These are phyloP conservation scores for Irpex rosettiformis DNA, from an alignment of 1,284 basidiomycete species.

Conservation along the genomic window DNA sequence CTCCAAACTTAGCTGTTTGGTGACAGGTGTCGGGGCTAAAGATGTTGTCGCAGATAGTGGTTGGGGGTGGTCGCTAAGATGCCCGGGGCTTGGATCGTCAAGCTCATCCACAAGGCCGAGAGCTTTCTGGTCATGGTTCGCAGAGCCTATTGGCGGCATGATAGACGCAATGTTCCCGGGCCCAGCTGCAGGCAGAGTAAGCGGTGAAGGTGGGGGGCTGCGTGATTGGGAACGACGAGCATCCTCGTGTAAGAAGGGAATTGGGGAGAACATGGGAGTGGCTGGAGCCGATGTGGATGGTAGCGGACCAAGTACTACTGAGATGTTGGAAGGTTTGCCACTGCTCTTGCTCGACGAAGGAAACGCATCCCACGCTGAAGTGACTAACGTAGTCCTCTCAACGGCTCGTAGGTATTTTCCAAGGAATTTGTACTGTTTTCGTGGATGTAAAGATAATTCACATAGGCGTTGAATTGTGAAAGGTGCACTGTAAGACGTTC, in stretches of 20 bases:
- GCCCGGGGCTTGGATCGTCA: conserved; percentile 77
- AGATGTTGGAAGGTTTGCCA: conserved; percentile 12
- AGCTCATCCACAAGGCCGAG: conserved; percentile 79
- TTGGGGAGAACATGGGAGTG: conserved; percentile 81
- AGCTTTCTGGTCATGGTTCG: conserved; percentile 40
- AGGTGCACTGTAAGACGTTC: conserved; percentile 51
- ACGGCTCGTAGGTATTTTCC: conserved; percentile 92
- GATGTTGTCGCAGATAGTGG: conserved; percentile 67
- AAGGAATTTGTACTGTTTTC: conserved; percentile 69
- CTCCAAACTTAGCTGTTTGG: conserved; percentile 53
- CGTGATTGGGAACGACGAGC: conserved; percentile 70
- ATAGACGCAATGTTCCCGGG: conserved; percentile 18
- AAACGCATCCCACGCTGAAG: conserved; percentile 74
- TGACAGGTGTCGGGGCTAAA: conserved; percentile 18
- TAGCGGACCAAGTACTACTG: conserved; percentile 38
- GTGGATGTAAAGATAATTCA: conserved; percentile 77
- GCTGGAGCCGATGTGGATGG: conserved; percentile 48
- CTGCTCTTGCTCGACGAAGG: conserved; percentile 35
- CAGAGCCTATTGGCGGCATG: conserved; percentile 21
- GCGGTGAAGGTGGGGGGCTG: conserved; percentile 72
- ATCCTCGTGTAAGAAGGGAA: conserved; percentile 78
- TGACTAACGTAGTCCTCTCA: conserved; percentile 83
- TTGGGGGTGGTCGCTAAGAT: conserved; percentile 75
- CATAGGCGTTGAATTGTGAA: conserved; percentile 93
- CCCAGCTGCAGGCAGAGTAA: conserved; percentile 43